These are phyloP conservation scores for Pholiota adiposa DNA, from an alignment of 1,284 basidiomycete species.

Conservation along the genomic window DNA sequence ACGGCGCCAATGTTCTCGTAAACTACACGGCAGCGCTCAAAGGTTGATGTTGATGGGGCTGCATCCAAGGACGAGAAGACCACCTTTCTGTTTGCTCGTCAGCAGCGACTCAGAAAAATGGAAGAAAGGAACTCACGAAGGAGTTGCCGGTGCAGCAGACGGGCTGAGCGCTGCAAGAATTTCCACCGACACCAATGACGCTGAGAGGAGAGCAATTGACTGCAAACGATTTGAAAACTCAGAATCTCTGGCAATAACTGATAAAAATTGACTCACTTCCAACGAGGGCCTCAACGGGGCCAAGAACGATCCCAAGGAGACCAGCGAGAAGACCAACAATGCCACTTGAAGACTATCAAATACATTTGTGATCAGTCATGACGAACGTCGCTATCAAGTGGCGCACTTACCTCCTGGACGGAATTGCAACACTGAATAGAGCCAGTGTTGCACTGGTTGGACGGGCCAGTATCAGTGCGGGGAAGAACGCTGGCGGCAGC, in stretches of 20 bases:
- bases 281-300: conserved; percentile 28
- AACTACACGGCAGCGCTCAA: background rate
- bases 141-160: background rate
- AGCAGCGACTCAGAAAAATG: background rate
- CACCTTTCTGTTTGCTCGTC: conserved; percentile 1
- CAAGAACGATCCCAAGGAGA: conserved; percentile 10
- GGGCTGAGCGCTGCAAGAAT: conserved; percentile 25
- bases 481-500: conserved; percentile 29
- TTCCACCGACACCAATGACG: conserved; percentile 23
- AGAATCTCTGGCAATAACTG: too few species aligned
- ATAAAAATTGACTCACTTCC: too few species aligned
- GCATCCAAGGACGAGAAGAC: conserved; percentile 1
- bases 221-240: background rate
- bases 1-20: too few species aligned
- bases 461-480: conserved; percentile 19
- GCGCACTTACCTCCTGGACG: conserved; percentile 21
- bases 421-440: conserved; percentile 36
- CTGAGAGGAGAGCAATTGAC: conserved; percentile 26
- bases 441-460: conserved; percentile 30
- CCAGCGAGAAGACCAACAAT: conserved; percentile 15
- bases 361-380: background rate
- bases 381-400: background rate
- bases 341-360: conserved; percentile 10
- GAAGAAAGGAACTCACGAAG: background rate
- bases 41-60: conserved; percentile 10